phyloP scores from a whole-genome alignment of 176 grass and related monocot genomes.

The Musa itinerans region DNA sequence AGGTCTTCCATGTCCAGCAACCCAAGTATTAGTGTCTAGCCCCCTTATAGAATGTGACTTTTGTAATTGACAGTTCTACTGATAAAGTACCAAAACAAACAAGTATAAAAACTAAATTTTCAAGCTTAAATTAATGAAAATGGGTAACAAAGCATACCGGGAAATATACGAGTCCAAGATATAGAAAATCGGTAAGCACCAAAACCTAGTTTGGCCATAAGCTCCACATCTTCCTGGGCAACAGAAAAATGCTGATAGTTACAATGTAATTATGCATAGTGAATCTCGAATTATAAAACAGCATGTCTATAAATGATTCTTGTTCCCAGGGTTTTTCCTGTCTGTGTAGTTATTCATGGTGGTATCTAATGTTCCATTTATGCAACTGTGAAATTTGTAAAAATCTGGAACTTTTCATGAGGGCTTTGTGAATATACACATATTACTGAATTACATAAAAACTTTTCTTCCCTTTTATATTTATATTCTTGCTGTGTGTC shows the following conservation, averaged over 20 bases:
- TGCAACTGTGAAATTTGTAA: background rate
- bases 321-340: background rate
- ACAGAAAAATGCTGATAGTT: background rate
- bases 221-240: conserved; percentile 88
- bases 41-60: background rate
- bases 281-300: background rate
- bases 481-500: background rate
- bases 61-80: background rate
- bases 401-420: background rate
- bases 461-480: background rate
- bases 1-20: background rate
- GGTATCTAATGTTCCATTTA: background rate
- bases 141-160: conserved; percentile 38
- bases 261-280: background rate
- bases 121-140: background rate
- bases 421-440: background rate
- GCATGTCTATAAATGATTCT: background rate
- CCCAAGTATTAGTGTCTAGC: too few relatives aligned
- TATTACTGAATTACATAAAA: background rate
- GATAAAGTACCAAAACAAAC: background rate
- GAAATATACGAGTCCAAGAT: conserved; percentile 92
- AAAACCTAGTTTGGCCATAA: conserved; percentile 85
- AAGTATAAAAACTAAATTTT: conserved; percentile 8
- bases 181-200: conserved; percentile 92
- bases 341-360: background rate